Evolutionary conservation across 257 asterid genomes (phyloP), one percentile per base, ranked within the genome.

Genomic region (Solanum okadae): DNA sequence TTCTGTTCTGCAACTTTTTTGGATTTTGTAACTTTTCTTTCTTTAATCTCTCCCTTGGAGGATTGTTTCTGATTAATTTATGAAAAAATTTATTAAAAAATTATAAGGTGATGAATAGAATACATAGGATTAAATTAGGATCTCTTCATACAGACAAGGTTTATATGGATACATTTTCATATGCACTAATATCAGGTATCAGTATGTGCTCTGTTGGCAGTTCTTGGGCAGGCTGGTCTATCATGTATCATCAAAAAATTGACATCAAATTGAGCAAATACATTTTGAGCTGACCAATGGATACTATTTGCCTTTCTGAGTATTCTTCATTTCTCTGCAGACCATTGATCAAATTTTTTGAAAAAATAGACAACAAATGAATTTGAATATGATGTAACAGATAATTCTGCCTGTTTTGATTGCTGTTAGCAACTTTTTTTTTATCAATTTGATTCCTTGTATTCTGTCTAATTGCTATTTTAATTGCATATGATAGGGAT

Each of bases 401-500:
- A 79, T 29, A 44, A 33, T 73, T 31, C 25, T 75, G 71, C 56
- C 72, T 16, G 14, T 13, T n/a, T 8, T 87, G 35, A n/a, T 40
- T 37, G 56, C 56, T 31, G 56, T 23, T 56, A 87, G 33, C 56
- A 49, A 27, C 65, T 16, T 56, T 10, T 46, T 46, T 27, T 5
- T 18, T 29, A 46, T 46, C 38, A 44, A 44, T 81, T 3, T 81
- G 40, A 87, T 22, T 29, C 56, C 10, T 27, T 49, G n/a, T 68
- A 4, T 35, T 59, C 37, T 15, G 75, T 77, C 52, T 31, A 71
- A 73, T 14, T 49, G 27, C 56, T 27, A 46, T 46, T 25, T 73
- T 29, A 81, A 81, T 59, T 72, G 38, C 42, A 63, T 72, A 12
- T 85, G 61, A 75, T 88, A 96, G 99, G 99, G 99, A 65, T 95